Evolutionary conservation across 352 stramenopile species (phyloP).

Genomic region (Globisporangium nodosum): DNA sequence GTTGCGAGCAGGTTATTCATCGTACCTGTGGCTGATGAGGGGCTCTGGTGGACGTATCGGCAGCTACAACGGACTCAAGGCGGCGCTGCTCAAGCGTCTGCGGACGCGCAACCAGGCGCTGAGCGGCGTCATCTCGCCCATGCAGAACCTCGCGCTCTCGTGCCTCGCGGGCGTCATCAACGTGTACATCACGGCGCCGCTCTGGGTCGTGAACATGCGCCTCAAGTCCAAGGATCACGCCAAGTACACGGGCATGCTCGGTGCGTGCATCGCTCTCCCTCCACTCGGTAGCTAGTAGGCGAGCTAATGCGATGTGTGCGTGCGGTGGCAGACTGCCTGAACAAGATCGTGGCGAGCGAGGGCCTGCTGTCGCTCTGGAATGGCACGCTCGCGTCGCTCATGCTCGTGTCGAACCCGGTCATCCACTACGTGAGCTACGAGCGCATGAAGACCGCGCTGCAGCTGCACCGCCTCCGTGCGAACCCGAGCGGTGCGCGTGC

Average conservation of each 20-base stretch:
- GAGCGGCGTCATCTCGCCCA: slow-evolving; percentile 33
- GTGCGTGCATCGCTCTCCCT: slow-evolving; percentile 18
- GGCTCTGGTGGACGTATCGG: neutral
- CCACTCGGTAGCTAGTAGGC: neutral
- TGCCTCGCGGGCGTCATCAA: slow-evolving; percentile 87
- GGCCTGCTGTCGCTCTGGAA: slow-evolving; percentile 89
- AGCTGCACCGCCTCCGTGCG: slow-evolving; percentile 24
- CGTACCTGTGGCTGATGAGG: neutral
- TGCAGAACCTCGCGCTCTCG: slow-evolving; percentile 55
- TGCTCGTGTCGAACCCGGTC: slow-evolving; percentile 93
- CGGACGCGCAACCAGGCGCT: slow-evolving; percentile 21
- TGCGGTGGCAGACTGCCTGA: slow-evolving; percentile 29
- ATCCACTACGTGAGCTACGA: slow-evolving; percentile 96
- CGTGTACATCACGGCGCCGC: slow-evolving; percentile 71
- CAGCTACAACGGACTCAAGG: slow-evolving; percentile 66
- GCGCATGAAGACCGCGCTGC: slow-evolving; percentile 78
- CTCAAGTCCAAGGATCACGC: slow-evolving; percentile 84
- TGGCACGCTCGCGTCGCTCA: slow-evolving; percentile 85
- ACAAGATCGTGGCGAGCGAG: slow-evolving; percentile 59
- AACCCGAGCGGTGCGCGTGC: slow-evolving; percentile 8
- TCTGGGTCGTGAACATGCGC: slow-evolving; percentile 93
- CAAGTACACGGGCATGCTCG: slow-evolving; percentile 47
- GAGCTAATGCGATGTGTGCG: neutral
- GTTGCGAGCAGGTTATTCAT: neutral
- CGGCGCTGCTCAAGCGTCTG: slow-evolving; percentile 63